A percentile compares a stretch with the other conserved stretches of the same genome.
phyloP scores from a whole-genome alignment of 805 yeast species.

The Starmerella tilneyi region DNA sequence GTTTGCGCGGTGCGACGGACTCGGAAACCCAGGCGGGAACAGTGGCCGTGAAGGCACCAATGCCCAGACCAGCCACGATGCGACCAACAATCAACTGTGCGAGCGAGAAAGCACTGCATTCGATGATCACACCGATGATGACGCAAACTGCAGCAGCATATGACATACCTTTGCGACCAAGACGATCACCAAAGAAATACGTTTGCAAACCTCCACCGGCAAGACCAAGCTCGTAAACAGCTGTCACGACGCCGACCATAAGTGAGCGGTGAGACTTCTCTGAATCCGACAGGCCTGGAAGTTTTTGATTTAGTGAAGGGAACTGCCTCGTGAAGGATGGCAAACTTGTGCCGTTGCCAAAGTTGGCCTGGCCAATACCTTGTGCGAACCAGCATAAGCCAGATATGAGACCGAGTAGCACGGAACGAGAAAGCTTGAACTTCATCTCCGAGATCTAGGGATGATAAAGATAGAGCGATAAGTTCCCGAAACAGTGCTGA shows the following conservation, averaged over 20 bases:
- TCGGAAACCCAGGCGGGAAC: slow-evolving; percentile 72
- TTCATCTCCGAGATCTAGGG: neutral
- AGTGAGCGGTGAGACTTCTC: slow-evolving; percentile 18
- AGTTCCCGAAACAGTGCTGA: too few species aligned
- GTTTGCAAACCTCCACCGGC: slow-evolving; percentile 54
- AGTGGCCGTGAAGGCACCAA: slow-evolving; percentile 60
- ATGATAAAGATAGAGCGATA: too few species aligned
- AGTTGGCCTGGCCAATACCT: slow-evolving; percentile 17
- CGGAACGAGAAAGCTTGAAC: slow-evolving; percentile 3
- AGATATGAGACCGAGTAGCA: slow-evolving; percentile 6
- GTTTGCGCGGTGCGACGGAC: slow-evolving; percentile 45
- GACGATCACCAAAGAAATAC: slow-evolving; percentile 44
- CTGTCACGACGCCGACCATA: slow-evolving; percentile 27
- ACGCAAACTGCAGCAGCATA: slow-evolving; percentile 37
- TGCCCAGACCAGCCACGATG: slow-evolving; percentile 56
- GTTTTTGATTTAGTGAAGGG: slow-evolving; percentile 1
- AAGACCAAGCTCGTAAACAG: slow-evolving; percentile 55
- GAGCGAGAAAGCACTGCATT: slow-evolving; percentile 42
- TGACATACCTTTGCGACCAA: slow-evolving; percentile 49
- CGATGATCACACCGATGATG: slow-evolving; percentile 50
- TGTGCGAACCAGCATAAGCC: slow-evolving; percentile 19
- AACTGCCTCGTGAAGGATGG: slow-evolving; percentile 9
- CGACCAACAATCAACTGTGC: slow-evolving; percentile 64
- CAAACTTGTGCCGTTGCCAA: slow-evolving; percentile 15
- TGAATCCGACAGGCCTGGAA: slow-evolving; percentile 1